Evolutionary conservation across 2,329 filamentous ascomycete genomes (phyloP), one percentile per base, ranked within the genome.

Genomic region (Ilyonectria destructans): DNA sequence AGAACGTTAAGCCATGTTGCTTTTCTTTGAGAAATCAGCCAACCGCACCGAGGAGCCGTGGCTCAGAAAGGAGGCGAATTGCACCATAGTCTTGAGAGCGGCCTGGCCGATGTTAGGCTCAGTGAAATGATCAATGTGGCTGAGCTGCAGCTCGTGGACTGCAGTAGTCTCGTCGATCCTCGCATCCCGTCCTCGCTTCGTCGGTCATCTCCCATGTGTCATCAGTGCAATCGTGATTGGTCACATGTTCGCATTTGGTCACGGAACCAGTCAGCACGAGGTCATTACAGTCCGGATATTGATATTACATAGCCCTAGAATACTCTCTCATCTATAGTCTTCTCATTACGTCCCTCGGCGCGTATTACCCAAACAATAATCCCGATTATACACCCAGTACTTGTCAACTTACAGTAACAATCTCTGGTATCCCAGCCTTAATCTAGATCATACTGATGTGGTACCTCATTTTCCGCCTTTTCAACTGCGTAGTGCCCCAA

Each of bases 401-500:
- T 6, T 4, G 26, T 26, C 26, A 26, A 26, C 26, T 26, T 26
- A 26, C 26, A 26, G 26, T 26, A 26, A 6, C 5, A 4, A 6
- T 26, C 26, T 6, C 26, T 1, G 1, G 4, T 26, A 26, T 26
- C 5, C 26, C 26, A 4, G 26, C 6, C 26, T 26, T 12, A 33
- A 10, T 33, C 31, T 10, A 33, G 8, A 33, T 33, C 31, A 8
- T 2, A 33, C 31, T 12, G 31, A 3, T 10, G 5, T 12, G 8
- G 31, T 12, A 33, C 31, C 26, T 64, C 55, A 33, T 19, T 46
- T 31, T 52, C 37, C n/a, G 69, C 68, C 60, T 75, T 82, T 8
- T 78, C 78, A 61, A 85, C 81, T 13, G 84, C 84, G 68, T 80
- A 82, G 7, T 78, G 77, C 1, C 81, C 82, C 2, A 86, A 75